These are phyloP conservation scores for Bromus sterilis DNA, from an alignment of 176 grass and related monocot genomes.

Conservation along the genomic window DNA sequence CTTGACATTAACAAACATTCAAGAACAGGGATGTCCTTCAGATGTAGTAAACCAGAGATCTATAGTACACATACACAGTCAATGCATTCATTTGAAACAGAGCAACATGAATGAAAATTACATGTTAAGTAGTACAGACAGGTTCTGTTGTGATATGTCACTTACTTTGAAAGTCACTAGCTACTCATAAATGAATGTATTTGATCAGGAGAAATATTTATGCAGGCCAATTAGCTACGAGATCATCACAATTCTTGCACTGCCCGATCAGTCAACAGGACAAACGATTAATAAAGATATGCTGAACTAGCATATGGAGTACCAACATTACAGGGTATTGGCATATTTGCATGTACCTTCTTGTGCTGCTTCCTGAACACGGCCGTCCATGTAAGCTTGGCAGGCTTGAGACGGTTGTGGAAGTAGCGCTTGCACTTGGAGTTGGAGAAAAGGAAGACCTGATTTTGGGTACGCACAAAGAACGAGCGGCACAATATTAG, in stretches of 20 bases:
- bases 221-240: neutral
- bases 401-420: slow-evolving; percentile 26
- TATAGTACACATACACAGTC: no score
- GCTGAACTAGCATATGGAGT: neutral
- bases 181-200: neutral
- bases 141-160: neutral
- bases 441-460: slow-evolving; percentile 32
- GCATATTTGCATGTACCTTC: neutral
- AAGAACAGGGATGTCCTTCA: no score
- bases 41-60: no score
- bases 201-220: neutral
- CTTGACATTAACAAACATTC: no score
- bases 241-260: neutral
- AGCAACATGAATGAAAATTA: neutral
- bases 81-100: no score
- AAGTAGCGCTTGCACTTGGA: slow-evolving; percentile 38
- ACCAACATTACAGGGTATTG: neutral
- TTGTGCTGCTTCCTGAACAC: slow-evolving; percentile 33
- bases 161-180: neutral
- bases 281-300: neutral
- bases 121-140: neutral
- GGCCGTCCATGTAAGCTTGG: slow-evolving; percentile 28
- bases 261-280: neutral
- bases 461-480: neutral
- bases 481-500: neutral